Base-by-base conservation (phyloP, 2,329 filamentous ascomycete species). In the Biscogniauxia marginata region DNA sequence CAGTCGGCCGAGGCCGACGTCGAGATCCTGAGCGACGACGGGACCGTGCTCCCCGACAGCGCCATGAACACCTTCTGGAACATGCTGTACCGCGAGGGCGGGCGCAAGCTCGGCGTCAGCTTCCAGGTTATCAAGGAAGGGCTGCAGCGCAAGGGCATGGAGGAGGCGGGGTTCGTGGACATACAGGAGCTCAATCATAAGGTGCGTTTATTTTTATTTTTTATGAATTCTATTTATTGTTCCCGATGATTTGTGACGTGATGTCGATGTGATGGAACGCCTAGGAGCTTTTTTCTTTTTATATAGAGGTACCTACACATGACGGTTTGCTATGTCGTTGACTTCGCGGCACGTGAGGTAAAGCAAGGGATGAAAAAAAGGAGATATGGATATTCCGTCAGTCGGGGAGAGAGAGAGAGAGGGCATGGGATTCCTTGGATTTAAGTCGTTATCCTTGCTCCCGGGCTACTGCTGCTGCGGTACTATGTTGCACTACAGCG, bases 1-100 rank as follows among this genome's bases (percentile, higher is more conserved):
- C 55, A 67, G 54, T 61, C 55, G 47, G 59, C 57, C 54, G 65
- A 67, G 58, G 54, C 56, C 24, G 55, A 61, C 30, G 59, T 60
- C 46, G 47, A 54, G 3, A 59, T 61, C 46, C 30, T 50, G 3
- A 61, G 54, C 54, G 67, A 70, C 49, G 68, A 70, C 56, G 58
- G 52, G 19, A 62, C 63, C 22, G 19, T 68, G 8, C 45, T 60
- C 5, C 25, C 54, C 3, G 60, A 65, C 22, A 57, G 58, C 19
- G 23, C 57, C 49, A 52, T 56, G 45, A 34, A 20, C 13, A 39
- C 44, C 18, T 52, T 56, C 25, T 56, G 49, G 49, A 49, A 49
- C 30, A 20, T 21, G 20, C 46, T 56, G 5, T 56, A 24, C 49
- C 21, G 39, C 16, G 46, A 52, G 22, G 44, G 22, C 39, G 20